Evolutionary conservation across 225 moss, liverwort and hornwort genomes (phyloP).

Genomic region (Polytrichum commune): DNA sequence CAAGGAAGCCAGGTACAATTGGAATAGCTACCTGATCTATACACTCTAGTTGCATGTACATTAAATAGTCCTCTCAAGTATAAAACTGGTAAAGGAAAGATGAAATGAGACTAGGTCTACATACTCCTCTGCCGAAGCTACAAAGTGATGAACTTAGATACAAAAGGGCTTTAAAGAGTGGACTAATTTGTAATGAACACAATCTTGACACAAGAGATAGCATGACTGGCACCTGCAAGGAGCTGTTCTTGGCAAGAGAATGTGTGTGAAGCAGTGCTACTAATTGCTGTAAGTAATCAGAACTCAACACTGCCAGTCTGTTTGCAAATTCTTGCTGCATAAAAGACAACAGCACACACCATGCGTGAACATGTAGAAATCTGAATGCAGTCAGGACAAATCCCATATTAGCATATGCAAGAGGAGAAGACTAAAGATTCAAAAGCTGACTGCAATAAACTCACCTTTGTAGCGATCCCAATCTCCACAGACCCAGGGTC

Average conservation of each 20-base stretch:
- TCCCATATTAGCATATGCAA: too few relatives aligned
- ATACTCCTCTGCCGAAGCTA: too few relatives aligned
- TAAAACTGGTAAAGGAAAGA: too few relatives aligned
- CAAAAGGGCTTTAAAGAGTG: too few relatives aligned
- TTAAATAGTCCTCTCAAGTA: too few relatives aligned
- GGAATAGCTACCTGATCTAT: too few relatives aligned
- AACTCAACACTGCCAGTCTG: slow-evolving; percentile 66
- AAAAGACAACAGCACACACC: slow-evolving; percentile 19
- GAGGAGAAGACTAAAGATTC: not conserved
- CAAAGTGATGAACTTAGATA: too few relatives aligned
- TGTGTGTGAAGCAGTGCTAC: slow-evolving; percentile 73
- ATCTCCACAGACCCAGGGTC: slow-evolving; percentile 63
- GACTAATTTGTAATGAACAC: too few relatives aligned
- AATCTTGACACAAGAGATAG: not conserved
- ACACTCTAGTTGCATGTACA: too few relatives aligned
- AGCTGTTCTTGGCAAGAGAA: slow-evolving; percentile 48
- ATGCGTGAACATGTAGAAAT: not conserved
- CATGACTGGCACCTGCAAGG: slow-evolving; percentile 58
- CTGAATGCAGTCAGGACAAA: not conserved
- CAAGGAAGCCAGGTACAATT: too few relatives aligned
- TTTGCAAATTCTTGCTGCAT: slow-evolving; percentile 87
- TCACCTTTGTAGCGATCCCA: slow-evolving; percentile 63
- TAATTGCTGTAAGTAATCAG: slow-evolving; percentile 76
- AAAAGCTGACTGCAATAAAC: not conserved
- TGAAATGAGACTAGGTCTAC: too few relatives aligned